Evolutionary conservation across 1,139 yeast genomes (phyloP).

Genomic region (Taphrina flavorubra): DNA sequence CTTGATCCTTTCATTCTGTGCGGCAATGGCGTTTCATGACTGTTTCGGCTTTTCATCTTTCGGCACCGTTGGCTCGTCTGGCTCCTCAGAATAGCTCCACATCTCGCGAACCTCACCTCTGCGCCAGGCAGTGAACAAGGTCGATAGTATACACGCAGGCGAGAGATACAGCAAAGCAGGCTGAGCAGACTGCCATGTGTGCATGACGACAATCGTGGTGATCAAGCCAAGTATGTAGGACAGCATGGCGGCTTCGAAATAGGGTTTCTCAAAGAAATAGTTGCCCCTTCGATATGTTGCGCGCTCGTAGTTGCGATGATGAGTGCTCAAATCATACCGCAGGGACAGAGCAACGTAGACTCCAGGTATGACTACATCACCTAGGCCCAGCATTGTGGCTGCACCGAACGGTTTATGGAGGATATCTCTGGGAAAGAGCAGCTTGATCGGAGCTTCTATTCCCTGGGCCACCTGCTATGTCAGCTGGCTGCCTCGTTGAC

Average conservation of each 20-base stretch:
- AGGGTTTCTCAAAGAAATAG: slow-evolving; percentile 55
- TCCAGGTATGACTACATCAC: slow-evolving; percentile 69
- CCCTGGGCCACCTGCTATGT: slow-evolving; percentile 54
- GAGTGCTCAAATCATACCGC: slow-evolving; percentile 58
- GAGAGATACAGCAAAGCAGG: slow-evolving; percentile 71
- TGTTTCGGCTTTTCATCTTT: no score
- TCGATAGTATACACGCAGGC: slow-evolving; percentile 52
- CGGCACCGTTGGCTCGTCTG: background rate
- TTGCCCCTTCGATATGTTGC: slow-evolving; percentile 46
- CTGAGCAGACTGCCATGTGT: slow-evolving; percentile 59
- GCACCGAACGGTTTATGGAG: slow-evolving; percentile 47
- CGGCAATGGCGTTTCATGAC: no score
- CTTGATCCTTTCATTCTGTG: no score
- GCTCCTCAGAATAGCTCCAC: slow-evolving; percentile 13
- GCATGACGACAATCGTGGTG: slow-evolving; percentile 56
- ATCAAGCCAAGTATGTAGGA: slow-evolving; percentile 59
- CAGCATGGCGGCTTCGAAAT: slow-evolving; percentile 56
- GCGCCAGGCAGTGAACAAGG: slow-evolving; percentile 33
- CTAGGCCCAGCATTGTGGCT: slow-evolving; percentile 60
- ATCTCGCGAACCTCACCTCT: slow-evolving; percentile 20
- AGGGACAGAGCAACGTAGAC: slow-evolving; percentile 59
- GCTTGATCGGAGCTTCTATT: slow-evolving; percentile 63
- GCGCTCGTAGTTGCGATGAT: slow-evolving; percentile 50
- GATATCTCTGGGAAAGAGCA: slow-evolving; percentile 56
- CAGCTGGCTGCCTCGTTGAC: background rate